Evolutionary conservation across 176 grass and related monocot species (phyloP).

Genomic region (Ensete glaucum): DNA sequence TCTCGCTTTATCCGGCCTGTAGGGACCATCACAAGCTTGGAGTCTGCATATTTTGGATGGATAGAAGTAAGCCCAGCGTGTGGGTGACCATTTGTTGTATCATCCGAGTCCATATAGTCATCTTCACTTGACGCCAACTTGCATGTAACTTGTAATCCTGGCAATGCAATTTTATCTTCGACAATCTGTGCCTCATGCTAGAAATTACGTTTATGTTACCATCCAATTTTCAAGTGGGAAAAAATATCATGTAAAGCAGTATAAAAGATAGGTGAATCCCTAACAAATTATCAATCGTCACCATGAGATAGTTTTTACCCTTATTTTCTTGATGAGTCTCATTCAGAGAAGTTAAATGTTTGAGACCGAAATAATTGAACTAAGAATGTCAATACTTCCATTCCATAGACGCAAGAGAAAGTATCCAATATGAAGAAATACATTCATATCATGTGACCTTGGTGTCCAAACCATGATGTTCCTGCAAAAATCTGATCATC

Average conservation of each 20-base stretch:
- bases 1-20: conserved; percentile 53
- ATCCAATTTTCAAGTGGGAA: not conserved
- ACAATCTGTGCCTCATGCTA: conserved; percentile 85
- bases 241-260: not conserved
- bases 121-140: conserved; percentile 85
- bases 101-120: conserved; percentile 78
- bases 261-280: not conserved
- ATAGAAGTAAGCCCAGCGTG: conserved; percentile 37
- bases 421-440: too few species aligned
- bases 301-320: not conserved
- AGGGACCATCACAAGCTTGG: conserved; percentile 46
- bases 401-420: too few species aligned
- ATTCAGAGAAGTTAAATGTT: not conserved
- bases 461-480: too few species aligned
- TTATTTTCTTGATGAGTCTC: not conserved
- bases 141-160: conserved; percentile 57
- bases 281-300: not conserved
- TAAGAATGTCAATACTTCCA: too few species aligned
- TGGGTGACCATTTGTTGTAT: conserved; percentile 52
- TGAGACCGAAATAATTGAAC: too few species aligned
- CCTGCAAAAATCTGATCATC: too few species aligned
- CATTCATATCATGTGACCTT: too few species aligned
- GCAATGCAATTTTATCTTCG: conserved; percentile 55
- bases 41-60: conserved; percentile 39
- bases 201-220: conserved; percentile 4